Percentiles rank a stretch among this genome's conserved stretches.
Conservation (phyloP, 176 grass and related monocot genomes). For the Oryza rufipogon region DNA sequence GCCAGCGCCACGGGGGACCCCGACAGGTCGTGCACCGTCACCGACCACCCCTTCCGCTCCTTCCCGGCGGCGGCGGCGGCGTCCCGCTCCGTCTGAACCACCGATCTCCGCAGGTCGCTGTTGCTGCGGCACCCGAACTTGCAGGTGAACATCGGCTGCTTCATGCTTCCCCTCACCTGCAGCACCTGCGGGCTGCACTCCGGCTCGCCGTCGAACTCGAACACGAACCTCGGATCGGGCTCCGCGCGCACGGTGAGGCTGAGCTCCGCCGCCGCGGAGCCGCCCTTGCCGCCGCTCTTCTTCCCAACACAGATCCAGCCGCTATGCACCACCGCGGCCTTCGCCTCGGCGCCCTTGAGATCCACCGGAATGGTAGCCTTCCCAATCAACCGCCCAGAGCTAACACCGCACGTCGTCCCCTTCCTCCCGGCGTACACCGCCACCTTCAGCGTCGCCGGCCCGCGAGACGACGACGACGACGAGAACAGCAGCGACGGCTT, state of each 20-base stretch:
- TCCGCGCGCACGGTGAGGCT: slow-evolving; percentile 76
- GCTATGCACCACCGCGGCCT: slow-evolving; percentile 57
- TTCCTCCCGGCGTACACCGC: slow-evolving; percentile 71
- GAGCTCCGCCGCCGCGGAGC: slow-evolving; percentile 44
- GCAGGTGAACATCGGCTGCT: slow-evolving; percentile 97
- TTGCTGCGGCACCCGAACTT: slow-evolving; percentile 83
- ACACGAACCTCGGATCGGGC: slow-evolving; percentile 78
- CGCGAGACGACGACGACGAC: slow-evolving; percentile 27
- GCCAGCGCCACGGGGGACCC: slow-evolving; percentile 90
- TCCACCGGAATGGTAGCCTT: slow-evolving; percentile 75
- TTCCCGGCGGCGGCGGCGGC: slow-evolving; percentile 38
- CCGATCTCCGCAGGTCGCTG: slow-evolving; percentile 67
- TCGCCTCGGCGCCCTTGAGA: slow-evolving; percentile 62
- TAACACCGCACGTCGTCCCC: slow-evolving; percentile 59
- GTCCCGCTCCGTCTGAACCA: slow-evolving; percentile 55
- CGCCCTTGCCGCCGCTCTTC: slow-evolving; percentile 40
- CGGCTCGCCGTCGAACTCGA: slow-evolving; percentile 92
- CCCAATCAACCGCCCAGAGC: slow-evolving; percentile 64
- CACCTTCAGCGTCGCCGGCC: slow-evolving; percentile 59
- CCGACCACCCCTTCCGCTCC: slow-evolving; percentile 97
- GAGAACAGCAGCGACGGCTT: slow-evolving; percentile 65
- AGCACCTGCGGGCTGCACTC: slow-evolving; percentile 89
- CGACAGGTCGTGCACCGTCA: slow-evolving; percentile 95
- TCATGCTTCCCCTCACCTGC: slow-evolving; percentile 64
- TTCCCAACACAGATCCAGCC: slow-evolving; percentile 81